Percentiles rank a stretch among this genome's conserved stretches.
Evolutionary conservation across 2,329 filamentous ascomycete genomes (phyloP).

Genomic region (Bipolaris gigantea): DNA sequence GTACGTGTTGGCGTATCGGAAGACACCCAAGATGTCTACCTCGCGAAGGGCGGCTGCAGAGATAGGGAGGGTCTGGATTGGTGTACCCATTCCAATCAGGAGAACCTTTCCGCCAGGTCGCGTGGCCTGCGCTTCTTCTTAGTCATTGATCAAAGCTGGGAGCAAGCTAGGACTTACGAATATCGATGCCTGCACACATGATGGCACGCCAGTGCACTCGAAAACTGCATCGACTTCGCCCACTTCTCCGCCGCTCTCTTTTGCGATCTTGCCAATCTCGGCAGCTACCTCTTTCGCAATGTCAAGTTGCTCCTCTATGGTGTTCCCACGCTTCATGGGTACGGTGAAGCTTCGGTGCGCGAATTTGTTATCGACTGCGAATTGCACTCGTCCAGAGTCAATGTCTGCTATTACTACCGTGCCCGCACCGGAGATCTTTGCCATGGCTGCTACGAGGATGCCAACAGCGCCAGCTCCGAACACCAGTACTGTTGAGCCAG

Average conservation of each 20-base stretch:
- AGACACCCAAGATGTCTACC: constrained; percentile 77
- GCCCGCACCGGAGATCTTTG: constrained; percentile 56
- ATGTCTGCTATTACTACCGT: constrained; percentile 64
- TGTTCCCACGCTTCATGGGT: constrained; percentile 51
- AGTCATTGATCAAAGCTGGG: not conserved
- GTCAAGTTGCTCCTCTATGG: constrained; percentile 57
- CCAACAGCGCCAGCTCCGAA: constrained; percentile 66
- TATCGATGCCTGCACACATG: constrained; percentile 73
- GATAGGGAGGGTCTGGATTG: constrained; percentile 72
- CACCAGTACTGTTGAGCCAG: constrained; percentile 56
- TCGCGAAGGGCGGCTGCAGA: constrained; percentile 73
- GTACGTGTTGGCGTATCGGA: constrained; percentile 77
- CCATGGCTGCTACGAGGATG: constrained; percentile 60
- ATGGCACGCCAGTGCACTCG: constrained; percentile 76
- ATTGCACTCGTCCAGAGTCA: constrained; percentile 58
- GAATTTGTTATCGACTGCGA: constrained; percentile 56
- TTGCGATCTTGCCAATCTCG: constrained; percentile 45
- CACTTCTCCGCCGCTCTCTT: constrained; percentile 36
- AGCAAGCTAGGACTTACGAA: constrained; percentile 53
- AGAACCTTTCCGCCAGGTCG: constrained; percentile 71
- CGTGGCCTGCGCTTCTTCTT: constrained; percentile 50
- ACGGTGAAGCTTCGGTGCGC: constrained; percentile 52
- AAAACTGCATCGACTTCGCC: constrained; percentile 70
- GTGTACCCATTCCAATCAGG: constrained; percentile 79
- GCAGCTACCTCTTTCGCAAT: constrained; percentile 56